These are phyloP conservation scores for Ambrosia trifida DNA, from an alignment of 129 eudicot genomes.

Conservation along the genomic window DNA sequence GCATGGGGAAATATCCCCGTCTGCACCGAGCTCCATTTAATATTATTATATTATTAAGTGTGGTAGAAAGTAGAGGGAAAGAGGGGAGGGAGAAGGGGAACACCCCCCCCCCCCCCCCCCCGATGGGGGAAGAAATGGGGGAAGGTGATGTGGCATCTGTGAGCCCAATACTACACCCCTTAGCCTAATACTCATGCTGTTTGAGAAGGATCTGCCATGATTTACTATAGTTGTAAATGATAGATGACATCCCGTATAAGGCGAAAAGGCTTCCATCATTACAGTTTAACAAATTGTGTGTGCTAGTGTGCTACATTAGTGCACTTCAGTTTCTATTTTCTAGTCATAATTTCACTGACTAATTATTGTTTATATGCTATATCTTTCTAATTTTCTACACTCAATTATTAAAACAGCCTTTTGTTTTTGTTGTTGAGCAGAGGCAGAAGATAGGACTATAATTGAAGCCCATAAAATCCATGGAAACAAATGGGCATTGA, in stretches of 20 bases:
- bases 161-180: too few relatives aligned
- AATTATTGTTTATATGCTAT: background rate
- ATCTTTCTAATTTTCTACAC: background rate
- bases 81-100: too few relatives aligned
- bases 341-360: background rate
- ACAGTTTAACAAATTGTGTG: background rate
- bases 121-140: too few relatives aligned
- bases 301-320: background rate
- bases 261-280: constrained; percentile 1
- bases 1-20: too few relatives aligned
- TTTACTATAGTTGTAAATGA: constrained; percentile 3
- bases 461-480: constrained; percentile 65
- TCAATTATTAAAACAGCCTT: background rate
- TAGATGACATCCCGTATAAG: constrained; percentile 4
- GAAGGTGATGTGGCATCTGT: too few relatives aligned
- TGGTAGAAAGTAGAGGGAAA: too few relatives aligned
- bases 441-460: constrained; percentile 69
- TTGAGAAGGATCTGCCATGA: constrained; percentile 11
- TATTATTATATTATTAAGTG: too few relatives aligned
- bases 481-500: constrained; percentile 92
- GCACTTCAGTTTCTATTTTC: background rate
- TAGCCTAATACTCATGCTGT: too few relatives aligned
- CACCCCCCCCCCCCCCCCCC: too few relatives aligned
- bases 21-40: too few relatives aligned
- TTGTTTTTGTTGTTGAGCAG: constrained; percentile 40